These are phyloP conservation scores for Croton laevigatus DNA, from an alignment of 441 rosid species.

Conservation along the genomic window DNA sequence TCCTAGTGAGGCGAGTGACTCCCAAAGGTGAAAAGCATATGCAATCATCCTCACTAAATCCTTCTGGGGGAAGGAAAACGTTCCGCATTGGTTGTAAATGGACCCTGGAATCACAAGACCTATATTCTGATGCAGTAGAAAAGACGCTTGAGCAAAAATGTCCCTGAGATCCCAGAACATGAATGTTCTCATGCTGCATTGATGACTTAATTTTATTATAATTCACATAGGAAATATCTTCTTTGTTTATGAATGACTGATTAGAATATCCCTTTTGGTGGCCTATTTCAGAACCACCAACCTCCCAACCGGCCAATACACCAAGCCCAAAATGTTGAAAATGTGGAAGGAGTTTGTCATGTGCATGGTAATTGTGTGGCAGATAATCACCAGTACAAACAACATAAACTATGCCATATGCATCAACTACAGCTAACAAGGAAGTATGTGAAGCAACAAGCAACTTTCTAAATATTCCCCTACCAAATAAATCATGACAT, in stretches of 20 bases:
- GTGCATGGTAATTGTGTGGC: conserved; percentile 36
- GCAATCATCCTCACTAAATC: conserved; percentile 56
- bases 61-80: conserved; percentile 61
- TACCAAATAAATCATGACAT: conserved; percentile 27
- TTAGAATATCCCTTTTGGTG: conserved; percentile 39
- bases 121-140: conserved; percentile 46
- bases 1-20: conserved; percentile 69
- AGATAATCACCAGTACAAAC: conserved; percentile 49
- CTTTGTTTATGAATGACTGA: conserved; percentile 29
- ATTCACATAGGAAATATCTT: conserved; percentile 28
- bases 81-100: conserved; percentile 42
- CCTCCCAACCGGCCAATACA: conserved; percentile 67
- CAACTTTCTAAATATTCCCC: conserved; percentile 72
- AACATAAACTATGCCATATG: conserved; percentile 64
- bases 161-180: conserved; percentile 30
- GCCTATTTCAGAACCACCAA: conserved; percentile 68
- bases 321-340: conserved; percentile 62
- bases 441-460: conserved; percentile 69
- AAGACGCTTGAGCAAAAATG: conserved; percentile 50
- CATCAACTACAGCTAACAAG: conserved; percentile 79
- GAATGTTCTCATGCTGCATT: conserved; percentile 29
- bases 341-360: conserved; percentile 46
- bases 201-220: conserved; percentile 29
- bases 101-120: conserved; percentile 33
- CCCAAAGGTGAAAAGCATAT: conserved; percentile 83